Conservation (phyloP, 257 asterid genomes). For the Ocimum tenuiflorum region DNA sequence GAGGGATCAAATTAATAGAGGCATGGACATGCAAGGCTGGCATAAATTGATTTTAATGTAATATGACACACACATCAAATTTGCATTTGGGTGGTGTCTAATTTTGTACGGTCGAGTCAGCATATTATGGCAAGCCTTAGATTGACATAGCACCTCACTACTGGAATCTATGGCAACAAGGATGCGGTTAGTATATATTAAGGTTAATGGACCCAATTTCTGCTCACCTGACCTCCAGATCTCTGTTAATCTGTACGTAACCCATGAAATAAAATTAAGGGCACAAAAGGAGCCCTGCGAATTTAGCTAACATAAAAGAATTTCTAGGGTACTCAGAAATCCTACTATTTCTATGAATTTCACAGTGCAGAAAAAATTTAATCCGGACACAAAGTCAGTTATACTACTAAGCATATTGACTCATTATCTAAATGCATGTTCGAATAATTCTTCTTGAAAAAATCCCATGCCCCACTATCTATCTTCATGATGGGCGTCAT, state of each 20-base stretch:
- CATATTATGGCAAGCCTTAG: constrained; percentile 9
- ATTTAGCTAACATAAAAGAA: not conserved
- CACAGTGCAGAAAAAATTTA: not conserved
- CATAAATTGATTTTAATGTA: not conserved
- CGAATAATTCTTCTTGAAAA: not conserved
- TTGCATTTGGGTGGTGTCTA: not conserved
- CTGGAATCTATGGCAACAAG: not conserved
- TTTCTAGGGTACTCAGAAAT: not conserved
- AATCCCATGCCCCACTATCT: not conserved
- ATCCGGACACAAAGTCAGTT: not conserved
- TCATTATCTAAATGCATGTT: not conserved
- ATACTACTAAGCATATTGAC: not conserved
- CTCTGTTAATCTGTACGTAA: not conserved
- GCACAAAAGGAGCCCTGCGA: not conserved
- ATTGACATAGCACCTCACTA: not conserved
- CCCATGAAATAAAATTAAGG: not conserved
- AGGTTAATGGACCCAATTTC: not conserved
- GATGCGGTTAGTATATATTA: not conserved
- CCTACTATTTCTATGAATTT: not conserved
- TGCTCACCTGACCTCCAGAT: not conserved
- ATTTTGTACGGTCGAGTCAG: not conserved
- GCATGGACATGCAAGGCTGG: not conserved
- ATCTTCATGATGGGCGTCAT: not conserved
- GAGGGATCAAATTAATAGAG: not conserved
- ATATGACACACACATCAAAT: not conserved